Evolutionary conservation across 2,329 filamentous ascomycete species (phyloP), one percentile per base, ranked within the genome.

Genomic region (Beauveria asiatica): DNA sequence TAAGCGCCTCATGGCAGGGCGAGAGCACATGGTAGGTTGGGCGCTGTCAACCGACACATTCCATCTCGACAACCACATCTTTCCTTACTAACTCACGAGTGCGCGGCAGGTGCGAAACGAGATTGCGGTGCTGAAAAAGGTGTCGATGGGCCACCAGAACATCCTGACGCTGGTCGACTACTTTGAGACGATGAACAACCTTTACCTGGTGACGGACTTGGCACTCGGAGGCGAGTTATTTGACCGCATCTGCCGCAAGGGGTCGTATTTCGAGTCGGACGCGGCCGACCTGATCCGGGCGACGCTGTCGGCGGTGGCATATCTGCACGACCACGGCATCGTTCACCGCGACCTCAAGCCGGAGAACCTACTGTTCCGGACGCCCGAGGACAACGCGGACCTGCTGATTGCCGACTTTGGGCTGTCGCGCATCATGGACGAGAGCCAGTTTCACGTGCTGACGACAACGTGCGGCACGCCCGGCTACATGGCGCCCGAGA

Each of bases 131-230:
- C 82, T 99, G 66, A 97, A 97, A 75, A 88, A 88, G 70, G 93
- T 99, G n/a, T 97, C 93, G 1, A 96, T 99, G 90, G 94, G 94
- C 59, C 93, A 99, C 76, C 90, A 94, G 74, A 99, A 99, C 72
- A 97, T 99, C 72, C 79, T 99, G 63, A 99, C 94, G 1, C 82
- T 99, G 62, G 94, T 97, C 68, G 94, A 99, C 78, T 99, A 97
- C 76, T 99, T 99, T 71, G 94, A 99, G 78, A 99, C 94, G 7
- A 96, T 97, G 90, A 97, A 99, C 78, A 99, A 99, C 76, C 83
- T 99, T 65, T 99, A 99, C 74, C 87, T 99, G 42, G 94, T 99
- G 56, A 97, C 94, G 48, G 94, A 99, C 70, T 88, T 99, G 37
- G 94, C 94, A 19, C 86, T 97, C 19, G 94, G 94, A 64, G 94